Conservation (phyloP, 306 rosid species). For the Prinsepia uniflora region DNA sequence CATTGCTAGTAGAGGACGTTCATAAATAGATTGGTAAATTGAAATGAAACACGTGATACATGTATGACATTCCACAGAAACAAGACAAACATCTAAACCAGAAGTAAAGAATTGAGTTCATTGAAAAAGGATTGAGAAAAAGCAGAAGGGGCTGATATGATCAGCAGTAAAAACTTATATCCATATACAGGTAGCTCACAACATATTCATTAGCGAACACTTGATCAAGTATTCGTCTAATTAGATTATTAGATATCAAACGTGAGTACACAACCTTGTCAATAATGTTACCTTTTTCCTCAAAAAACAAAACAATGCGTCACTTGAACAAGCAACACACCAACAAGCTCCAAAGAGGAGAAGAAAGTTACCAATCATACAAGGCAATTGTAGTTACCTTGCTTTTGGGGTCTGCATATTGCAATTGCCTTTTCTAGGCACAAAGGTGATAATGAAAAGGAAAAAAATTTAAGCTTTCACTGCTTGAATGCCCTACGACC, state of each 20-base stretch:
- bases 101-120: neutral
- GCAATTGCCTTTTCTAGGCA: constrained; percentile 28
- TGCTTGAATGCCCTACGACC: constrained; percentile 68
- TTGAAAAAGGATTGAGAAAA: no score
- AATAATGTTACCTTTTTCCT: neutral
- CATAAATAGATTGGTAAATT: neutral
- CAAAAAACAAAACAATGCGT: constrained; percentile 2
- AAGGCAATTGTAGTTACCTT: constrained; percentile 52
- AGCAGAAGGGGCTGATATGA: neutral
- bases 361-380: constrained; percentile 18
- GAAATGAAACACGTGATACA: neutral
- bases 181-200: neutral
- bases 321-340: constrained; percentile 16
- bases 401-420: constrained; percentile 96
- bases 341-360: constrained; percentile 13
- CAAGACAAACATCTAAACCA: constrained; percentile 17
- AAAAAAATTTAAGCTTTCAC: constrained; percentile 32
- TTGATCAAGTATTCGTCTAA: neutral
- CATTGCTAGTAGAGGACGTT: constrained; percentile 10
- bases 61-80: constrained; percentile 11
- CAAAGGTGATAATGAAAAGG: constrained; percentile 24
- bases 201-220: neutral
- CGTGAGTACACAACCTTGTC: neutral
- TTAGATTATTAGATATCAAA: neutral
- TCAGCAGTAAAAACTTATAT: neutral